Evolutionary conservation across 2,329 filamentous ascomycete species (phyloP), one percentile per base, ranked within the genome.

Genomic region (Exutisphaerella laricina): DNA sequence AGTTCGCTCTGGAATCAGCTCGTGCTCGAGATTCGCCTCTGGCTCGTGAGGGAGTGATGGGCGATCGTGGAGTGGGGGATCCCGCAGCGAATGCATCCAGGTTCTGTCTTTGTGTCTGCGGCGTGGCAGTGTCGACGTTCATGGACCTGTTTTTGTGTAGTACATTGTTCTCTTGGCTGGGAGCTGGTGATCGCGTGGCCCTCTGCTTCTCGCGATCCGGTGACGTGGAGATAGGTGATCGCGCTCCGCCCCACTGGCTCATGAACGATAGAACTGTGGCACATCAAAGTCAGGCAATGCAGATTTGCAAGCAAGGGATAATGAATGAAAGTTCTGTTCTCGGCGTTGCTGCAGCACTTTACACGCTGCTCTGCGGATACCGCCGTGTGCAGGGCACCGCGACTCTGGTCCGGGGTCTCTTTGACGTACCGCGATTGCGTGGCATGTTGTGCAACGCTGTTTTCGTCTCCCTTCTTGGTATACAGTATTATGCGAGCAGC

Each of bases 211-310:
- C 31, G 33, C 41, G 28, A 10, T 40, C 37, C 21, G 28, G 43
- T 28, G 43, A 46, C 17, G 41, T 40, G 21, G 40, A 40, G 17
- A 43, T 47, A 32, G 62, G 58, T 41, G 64, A 60, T 56, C 64
- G 61, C 54, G 58, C 47, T 60, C 67, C 56, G 59, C 83, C 84
- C 72, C 85, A 82, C 68, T 82, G 80, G 66, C 85, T 88, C 77
- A 94, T 90, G 69, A 94, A 94, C 58, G 87, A 94, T 57, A 88
- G 74, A 44, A 94, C 88, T 94, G 66, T 20, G 18, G 39, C 33
- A 20, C 20, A 20, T n/a, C 14, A 7, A 33, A 18, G 20, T 18
- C 14, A 18, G 30, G 30, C 29, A 31, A 7, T 33, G 4, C 12
- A 10, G 18, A 9, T 35, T 12, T 12, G 10, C 3, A 23, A 9